Evolutionary conservation across 305 asterid genomes (phyloP), one percentile per base, ranked within the genome.

Genomic region (Coffea humblotiana): DNA sequence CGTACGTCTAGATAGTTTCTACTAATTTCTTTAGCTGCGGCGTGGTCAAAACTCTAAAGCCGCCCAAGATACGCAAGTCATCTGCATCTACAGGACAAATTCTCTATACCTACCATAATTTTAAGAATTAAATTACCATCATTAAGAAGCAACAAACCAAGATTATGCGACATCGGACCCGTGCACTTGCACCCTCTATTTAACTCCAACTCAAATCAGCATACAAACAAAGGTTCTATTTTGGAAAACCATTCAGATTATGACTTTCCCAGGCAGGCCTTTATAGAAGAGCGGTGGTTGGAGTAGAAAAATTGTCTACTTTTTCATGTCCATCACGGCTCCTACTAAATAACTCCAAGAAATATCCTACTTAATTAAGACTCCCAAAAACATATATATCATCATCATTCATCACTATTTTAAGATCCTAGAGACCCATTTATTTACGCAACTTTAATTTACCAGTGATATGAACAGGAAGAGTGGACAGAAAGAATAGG

Each of bases 401-500:
- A 40, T 5, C 43, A 40, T 40, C 43, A 40, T 40, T 5, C 43
- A 32, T 40, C 43, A 40, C 43, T 40, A 3, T 74, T 75, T 56
- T 35, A 23, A 25, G 8, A 9, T 12, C 3, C 23, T 18, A 56
- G 21, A 18, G 1, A 54, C 47, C 23, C 32, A 4, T 13, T 40
- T 45, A 60, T 21, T 5, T 51, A 72, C 54, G 6, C 1, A 68
- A 35, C 15, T 19, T 49, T 8, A 49, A 49, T 49, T 82, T 79
- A 92, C 97, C 92, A 91, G 89, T 70, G 97, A 85, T 7, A 79
- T 87, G 69, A 90, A 92, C 25, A 91, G 81, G 66, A 92, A 92
- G 2, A 92, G 90, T 6, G 97, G 97, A 87, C 73, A 92, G 90
- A 81, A 84, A 92, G 48, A 88, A 92, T 3, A 91, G 89, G 89